Base-by-base conservation (phyloP, 2,329 filamentous ascomycete species). In the Colletotrichum eremochloae region DNA sequence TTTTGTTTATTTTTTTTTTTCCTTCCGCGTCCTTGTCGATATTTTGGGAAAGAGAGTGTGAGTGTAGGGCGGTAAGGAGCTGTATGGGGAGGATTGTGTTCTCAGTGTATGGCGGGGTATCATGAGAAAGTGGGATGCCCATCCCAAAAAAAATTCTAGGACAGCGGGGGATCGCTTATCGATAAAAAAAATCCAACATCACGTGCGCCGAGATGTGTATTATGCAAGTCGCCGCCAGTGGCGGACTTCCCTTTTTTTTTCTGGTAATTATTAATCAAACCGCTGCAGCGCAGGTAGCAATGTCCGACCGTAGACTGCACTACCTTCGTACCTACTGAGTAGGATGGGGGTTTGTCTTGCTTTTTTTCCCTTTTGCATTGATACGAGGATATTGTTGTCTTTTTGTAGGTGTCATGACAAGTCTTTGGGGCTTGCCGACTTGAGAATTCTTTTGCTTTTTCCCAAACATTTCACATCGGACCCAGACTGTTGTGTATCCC, bases 61-160 rank as follows among this genome's bases (percentile, higher is more conserved):
- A 31, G 29, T 33, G 24, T 29, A 52, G 55, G 48, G n/a, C 53
- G 66, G 46, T 24, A 48, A 64, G 42, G 60, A 55, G 66, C 29
- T 63, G 14, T 46, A 36, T 33, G 55, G 33, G 60, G 38, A 61
- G 20, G n/a, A 55, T 61, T 60, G 66, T 60, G 55, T 46, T 55
- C 50, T 61, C 40, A 67, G 40, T n/a, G 66, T 58, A 68, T 72
- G 60, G 70, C 70, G 70, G 70, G 70, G 70, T 72, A 67, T 50
- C 53, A 29, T 40, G 44, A 36, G 40, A 48, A 65, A 67, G 64
- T 67, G 64, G 64, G 64, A 67, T 66, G 31, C 29, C 56, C 40
- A 24, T 58, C 36, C 36, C 11, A 68, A 68, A 71, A 63, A 70
- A 72, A 64, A 60, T 69, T 48, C 68, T 42, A 72, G 70, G 33